Evolutionary conservation across 306 rosid species (phyloP).

Genomic region (Malus domestica): ASM211411v1 NC_041800.1:9748001-9748500

Average conservation of each 20-base stretch:
- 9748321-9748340: constrained; percentile 12
- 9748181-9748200: neutral
- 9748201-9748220: neutral
- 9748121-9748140: constrained; percentile 4
- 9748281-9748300: neutral
- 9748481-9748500: constrained; percentile 10
- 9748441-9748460: constrained; percentile 93
- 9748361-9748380: constrained; percentile 88
- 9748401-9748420: constrained; percentile 72
- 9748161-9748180: neutral
- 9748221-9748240: neutral
- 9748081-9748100: constrained; percentile 97
- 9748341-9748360: constrained; percentile 95
- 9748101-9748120: constrained; percentile 66
- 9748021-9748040: constrained; percentile 89
- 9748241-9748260: neutral
- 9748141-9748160: neutral
- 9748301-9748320: neutral
- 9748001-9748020: constrained; percentile 67
- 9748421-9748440: constrained; percentile 80
- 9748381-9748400: constrained; percentile 75
- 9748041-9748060: constrained; percentile 88
- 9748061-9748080: constrained; percentile 97
- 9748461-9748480: constrained; percentile 12
- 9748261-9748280: neutral